A percentile compares a stretch with the other conserved stretches of the same genome.
Conservation (phyloP, 768 basidiomycete species). For the Clathrus columnatus region DNA sequence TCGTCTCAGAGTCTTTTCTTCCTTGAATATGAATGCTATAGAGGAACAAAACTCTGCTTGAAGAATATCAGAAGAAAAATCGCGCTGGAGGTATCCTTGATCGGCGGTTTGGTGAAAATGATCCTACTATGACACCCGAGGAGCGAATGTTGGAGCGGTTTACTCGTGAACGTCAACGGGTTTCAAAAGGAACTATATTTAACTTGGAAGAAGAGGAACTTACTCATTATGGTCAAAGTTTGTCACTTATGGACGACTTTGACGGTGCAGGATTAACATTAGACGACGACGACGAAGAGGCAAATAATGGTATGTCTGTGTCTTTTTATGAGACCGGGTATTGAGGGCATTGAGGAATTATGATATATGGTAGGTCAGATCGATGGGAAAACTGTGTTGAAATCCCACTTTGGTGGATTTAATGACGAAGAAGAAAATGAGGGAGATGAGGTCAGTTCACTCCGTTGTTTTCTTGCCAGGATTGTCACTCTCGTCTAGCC, state of each 20-base stretch:
- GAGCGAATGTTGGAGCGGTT: slow-evolving; percentile 97
- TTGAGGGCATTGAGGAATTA: neutral
- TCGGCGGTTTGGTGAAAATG: slow-evolving; percentile 92
- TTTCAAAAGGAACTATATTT: slow-evolving; percentile 68
- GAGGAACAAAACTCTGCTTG: slow-evolving; percentile 82
- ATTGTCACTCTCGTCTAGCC: slow-evolving; percentile 37
- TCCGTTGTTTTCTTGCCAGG: neutral
- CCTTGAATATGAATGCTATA: slow-evolving; percentile 23
- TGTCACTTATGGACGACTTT: slow-evolving; percentile 80
- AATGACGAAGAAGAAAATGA: slow-evolving; percentile 54
- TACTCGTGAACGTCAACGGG: slow-evolving; percentile 77
- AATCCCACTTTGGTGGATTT: slow-evolving; percentile 82
- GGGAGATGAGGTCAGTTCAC: slow-evolving; percentile 34
- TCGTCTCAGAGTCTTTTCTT: neutral
- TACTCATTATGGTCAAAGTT: slow-evolving; percentile 84
- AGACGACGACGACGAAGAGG: slow-evolving; percentile 47
- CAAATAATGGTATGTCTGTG: slow-evolving; percentile 17
- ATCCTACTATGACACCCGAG: slow-evolving; percentile 86
- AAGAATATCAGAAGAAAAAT: slow-evolving; percentile 75
- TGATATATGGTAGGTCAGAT: slow-evolving; percentile 46
- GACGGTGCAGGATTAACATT: slow-evolving; percentile 57
- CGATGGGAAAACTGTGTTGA: slow-evolving; percentile 54
- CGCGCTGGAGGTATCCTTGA: slow-evolving; percentile 87
- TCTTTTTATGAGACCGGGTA: neutral
- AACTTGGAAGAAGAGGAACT: slow-evolving; percentile 88